Conservation (phyloP, 2,329 filamentous ascomycete genomes). For the Curvularia eragrostidis region DNA sequence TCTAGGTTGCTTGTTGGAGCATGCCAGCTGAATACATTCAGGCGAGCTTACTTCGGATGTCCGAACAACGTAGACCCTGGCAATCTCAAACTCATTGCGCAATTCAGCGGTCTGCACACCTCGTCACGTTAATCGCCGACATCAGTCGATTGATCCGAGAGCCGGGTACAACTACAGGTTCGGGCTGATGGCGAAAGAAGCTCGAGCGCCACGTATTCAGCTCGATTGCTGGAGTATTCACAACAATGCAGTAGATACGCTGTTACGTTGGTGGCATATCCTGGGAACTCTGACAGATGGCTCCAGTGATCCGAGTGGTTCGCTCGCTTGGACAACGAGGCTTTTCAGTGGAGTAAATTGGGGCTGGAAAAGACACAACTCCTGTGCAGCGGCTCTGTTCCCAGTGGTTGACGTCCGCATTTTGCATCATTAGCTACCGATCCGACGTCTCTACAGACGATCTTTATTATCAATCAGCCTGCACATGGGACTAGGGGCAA, state of each 20-base stretch:
- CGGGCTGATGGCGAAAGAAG: not conserved
- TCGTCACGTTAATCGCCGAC: not conserved
- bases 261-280: not conserved
- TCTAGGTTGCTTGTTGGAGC: not conserved
- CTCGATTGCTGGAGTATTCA: not conserved
- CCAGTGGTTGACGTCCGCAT: not conserved
- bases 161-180: not conserved
- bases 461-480: not conserved
- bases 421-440: conserved; percentile 2
- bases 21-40: not conserved
- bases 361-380: not conserved
- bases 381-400: not conserved
- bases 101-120: not conserved
- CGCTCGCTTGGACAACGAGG: not conserved
- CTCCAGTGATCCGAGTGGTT: conserved; percentile 1
- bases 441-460: not conserved
- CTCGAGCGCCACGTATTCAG: not conserved
- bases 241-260: not conserved
- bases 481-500: not conserved
- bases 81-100: not conserved
- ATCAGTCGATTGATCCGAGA: not conserved
- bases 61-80: not conserved
- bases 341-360: not conserved
- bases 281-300: not conserved
- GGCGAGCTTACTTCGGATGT: not conserved